Conservation (phyloP, 1,284 basidiomycete species). For the Cutaneotrichosporon sp. region DNA sequence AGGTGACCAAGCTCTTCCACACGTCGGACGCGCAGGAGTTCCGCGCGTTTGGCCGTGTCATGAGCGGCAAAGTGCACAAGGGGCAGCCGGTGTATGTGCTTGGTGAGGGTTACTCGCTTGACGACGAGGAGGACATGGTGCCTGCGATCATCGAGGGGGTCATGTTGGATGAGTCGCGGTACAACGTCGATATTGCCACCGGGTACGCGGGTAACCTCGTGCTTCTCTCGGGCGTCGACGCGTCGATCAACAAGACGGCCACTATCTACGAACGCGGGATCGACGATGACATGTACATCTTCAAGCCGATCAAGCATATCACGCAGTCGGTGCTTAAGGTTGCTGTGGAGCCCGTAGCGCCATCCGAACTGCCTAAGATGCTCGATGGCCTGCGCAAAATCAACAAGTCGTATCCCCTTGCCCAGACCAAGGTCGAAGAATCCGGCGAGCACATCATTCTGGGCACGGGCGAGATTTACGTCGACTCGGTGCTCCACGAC, state of each 20-base stretch:
- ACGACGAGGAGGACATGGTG: conserved; percentile 98
- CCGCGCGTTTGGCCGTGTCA: conserved; percentile 88
- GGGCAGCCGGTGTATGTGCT: conserved; percentile 89
- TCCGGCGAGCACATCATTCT: conserved; percentile 95
- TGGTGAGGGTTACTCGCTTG: conserved; percentile 92
- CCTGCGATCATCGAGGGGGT: conserved; percentile 78
- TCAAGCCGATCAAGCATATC: conserved; percentile 91
- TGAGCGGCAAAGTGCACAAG: conserved; percentile 81
- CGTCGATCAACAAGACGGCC: conserved; percentile 91
- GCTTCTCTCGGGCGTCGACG: conserved; percentile 85
- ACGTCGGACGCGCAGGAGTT: conserved; percentile 94
- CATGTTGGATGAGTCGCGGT: conserved; percentile 86
- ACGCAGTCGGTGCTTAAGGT: conserved; percentile 98
- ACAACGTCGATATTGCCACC: conserved; percentile 81
- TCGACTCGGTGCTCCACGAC: conserved; percentile 97
- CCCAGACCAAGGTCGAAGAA: conserved; percentile 95
- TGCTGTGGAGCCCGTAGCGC: conserved; percentile 95
- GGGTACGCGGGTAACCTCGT: conserved; percentile 90
- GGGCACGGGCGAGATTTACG: conserved; percentile 93
- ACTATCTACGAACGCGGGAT: conserved; percentile 71
- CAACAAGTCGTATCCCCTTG: conserved; percentile 95
- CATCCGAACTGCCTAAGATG: conserved; percentile 98
- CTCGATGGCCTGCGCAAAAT: conserved; percentile 90
- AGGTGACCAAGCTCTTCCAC: conserved; percentile 89
- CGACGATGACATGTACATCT: conserved; percentile 80